Conservation (phyloP, 2,329 filamentous ascomycete species). For the Coniella lustricola region DNA sequence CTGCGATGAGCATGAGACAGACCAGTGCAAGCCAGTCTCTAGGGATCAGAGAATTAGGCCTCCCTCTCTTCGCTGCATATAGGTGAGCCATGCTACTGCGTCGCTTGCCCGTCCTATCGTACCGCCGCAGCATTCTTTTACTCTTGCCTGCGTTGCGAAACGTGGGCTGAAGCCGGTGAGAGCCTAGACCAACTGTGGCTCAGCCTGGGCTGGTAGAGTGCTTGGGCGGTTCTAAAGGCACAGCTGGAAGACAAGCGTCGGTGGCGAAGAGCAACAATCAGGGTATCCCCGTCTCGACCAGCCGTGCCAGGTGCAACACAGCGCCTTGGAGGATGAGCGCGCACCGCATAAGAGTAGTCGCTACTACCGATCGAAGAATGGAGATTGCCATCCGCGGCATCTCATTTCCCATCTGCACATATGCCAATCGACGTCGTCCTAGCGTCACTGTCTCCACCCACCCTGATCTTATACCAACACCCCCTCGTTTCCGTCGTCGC, state of each 20-base stretch:
- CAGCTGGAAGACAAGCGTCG: neutral
- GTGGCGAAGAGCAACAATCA: slow-evolving; percentile 14
- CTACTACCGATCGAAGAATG: slow-evolving; percentile 13
- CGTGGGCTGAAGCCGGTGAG: neutral
- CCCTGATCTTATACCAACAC: slow-evolving; percentile 8
- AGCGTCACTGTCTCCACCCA: neutral
- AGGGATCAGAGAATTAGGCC: too few relatives aligned
- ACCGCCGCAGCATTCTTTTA: too few relatives aligned
- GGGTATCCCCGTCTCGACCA: slow-evolving; percentile 4
- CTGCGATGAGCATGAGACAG: too few relatives aligned
- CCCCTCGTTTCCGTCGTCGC: slow-evolving; percentile 7
- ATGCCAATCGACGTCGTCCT: slow-evolving; percentile 9
- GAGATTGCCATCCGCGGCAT: slow-evolving; percentile 11
- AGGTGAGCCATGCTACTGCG: too few relatives aligned
- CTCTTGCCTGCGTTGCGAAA: too few relatives aligned
- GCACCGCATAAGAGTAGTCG: slow-evolving; percentile 1
- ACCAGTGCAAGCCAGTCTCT: too few relatives aligned
- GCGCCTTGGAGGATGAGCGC: slow-evolving; percentile 3
- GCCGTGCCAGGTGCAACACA: neutral
- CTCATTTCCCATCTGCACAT: slow-evolving; percentile 9
- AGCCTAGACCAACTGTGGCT: slow-evolving; percentile 21
- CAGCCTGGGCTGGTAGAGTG: slow-evolving; percentile 8
- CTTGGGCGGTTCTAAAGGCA: neutral
- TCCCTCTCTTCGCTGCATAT: too few relatives aligned
- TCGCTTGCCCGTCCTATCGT: too few relatives aligned